Conservation (phyloP, 2,329 filamentous ascomycete species). For the Xylaria sp. region DNA sequence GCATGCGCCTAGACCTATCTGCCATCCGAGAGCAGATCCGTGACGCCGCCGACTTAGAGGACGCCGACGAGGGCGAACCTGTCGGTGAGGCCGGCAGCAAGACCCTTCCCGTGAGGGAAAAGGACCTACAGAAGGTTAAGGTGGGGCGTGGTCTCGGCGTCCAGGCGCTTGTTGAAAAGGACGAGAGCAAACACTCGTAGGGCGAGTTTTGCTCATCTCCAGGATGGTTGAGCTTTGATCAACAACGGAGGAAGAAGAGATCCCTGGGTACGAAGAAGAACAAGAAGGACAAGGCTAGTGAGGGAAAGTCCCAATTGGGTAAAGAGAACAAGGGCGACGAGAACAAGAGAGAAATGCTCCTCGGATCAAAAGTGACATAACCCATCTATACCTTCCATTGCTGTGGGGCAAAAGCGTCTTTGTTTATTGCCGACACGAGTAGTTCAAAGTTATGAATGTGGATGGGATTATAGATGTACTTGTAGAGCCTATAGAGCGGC, state of each 20-base stretch:
- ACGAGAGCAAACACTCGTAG: slow-evolving; percentile 64
- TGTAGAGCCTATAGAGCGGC: neutral
- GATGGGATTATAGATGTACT: too few relatives aligned
- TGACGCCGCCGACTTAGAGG: slow-evolving; percentile 56
- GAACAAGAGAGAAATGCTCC: neutral
- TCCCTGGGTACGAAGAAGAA: neutral
- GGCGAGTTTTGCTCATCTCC: neutral
- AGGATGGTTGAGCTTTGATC: neutral
- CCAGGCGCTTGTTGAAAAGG: slow-evolving; percentile 78
- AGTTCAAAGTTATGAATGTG: neutral
- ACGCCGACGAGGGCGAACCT: slow-evolving; percentile 72
- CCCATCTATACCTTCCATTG: neutral
- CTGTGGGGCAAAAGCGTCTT: neutral
- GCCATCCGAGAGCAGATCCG: slow-evolving; percentile 66
- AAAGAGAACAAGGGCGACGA: neutral
- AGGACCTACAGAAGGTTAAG: slow-evolving; percentile 82
- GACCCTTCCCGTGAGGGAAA: slow-evolving; percentile 42
- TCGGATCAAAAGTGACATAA: neutral
- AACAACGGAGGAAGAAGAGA: neutral
- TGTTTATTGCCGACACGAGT: neutral
- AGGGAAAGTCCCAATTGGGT: neutral
- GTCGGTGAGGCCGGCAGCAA: slow-evolving; percentile 65
- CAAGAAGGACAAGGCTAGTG: neutral
- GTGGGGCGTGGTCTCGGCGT: slow-evolving; percentile 84
- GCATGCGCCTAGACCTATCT: slow-evolving; percentile 87